Conservation (phyloP, 208 protist species). For the Trichomonas tenax region DNA sequence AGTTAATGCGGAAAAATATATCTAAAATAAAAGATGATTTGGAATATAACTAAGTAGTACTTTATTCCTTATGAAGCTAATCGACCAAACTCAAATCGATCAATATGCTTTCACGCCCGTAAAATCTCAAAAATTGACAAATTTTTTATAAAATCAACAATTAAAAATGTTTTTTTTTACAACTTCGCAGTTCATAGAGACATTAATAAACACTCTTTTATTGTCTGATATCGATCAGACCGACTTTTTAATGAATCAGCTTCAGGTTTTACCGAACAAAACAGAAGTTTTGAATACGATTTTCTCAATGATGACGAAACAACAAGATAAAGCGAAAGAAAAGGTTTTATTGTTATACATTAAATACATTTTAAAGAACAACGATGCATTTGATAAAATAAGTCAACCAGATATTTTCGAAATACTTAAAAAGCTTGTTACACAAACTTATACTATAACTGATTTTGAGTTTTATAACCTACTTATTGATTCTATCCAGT, state of each 20-base stretch:
- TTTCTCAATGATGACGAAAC: background rate
- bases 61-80: no score
- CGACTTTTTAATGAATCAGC: background rate
- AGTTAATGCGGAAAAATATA: no score
- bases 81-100: no score
- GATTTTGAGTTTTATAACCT: background rate
- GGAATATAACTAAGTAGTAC: no score
- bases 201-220: background rate
- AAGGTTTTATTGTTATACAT: background rate
- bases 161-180: no score
- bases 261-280: background rate
- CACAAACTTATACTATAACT: background rate
- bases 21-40: no score
- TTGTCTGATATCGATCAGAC: background rate
- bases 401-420: background rate
- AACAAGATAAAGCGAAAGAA: background rate
- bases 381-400: background rate
- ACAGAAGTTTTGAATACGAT: background rate
- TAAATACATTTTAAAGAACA: background rate
- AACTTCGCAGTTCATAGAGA: background rate
- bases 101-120: no score
- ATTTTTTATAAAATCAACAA: no score
- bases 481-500: background rate
- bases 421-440: background rate
- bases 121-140: no score